phyloP scores from a whole-genome alignment of 352 stramenopile species.

The Aphanomyces cochlioides region DNA sequence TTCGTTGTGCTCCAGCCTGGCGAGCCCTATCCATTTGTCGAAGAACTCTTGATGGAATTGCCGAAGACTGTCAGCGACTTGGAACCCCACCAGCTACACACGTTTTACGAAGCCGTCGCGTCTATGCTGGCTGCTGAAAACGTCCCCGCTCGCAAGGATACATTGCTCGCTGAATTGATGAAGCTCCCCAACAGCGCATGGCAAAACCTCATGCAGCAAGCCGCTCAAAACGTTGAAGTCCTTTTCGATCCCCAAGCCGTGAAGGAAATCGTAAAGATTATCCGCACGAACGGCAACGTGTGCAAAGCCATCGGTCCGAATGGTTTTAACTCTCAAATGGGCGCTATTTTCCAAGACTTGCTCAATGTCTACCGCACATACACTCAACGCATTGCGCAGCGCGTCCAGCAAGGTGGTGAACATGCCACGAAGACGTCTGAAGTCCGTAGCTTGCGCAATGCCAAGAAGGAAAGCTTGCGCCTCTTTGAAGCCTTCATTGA shows the following conservation, averaged over 20 bases:
- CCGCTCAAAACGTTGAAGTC: conserved; percentile 67
- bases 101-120: conserved; percentile 98
- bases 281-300: conserved; percentile 96
- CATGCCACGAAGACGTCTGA: conserved; percentile 93
- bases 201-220: conserved; percentile 82
- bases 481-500: conserved; percentile 97
- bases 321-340: conserved; percentile 97
- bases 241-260: conserved; percentile 74
- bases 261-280: conserved; percentile 96
- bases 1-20: conserved; percentile 96
- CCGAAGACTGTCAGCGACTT: conserved; percentile 96
- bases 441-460: conserved; percentile 90
- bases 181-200: conserved; percentile 91
- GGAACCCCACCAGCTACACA: conserved; percentile 98
- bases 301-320: conserved; percentile 93
- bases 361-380: conserved; percentile 99
- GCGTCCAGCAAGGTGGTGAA: conserved; percentile 88
- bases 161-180: conserved; percentile 93
- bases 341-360: conserved; percentile 98
- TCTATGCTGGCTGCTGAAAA: conserved; percentile 79
- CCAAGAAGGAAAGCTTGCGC: conserved; percentile 96
- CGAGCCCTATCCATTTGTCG: conserved; percentile 94
- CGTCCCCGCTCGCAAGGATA: conserved; percentile 81
- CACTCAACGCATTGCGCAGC: conserved; percentile 92
- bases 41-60: conserved; percentile 94